Evolutionary conservation across 208 protist species (phyloP), one percentile per base, ranked within the genome.

Genomic region (Trypanosoma caninum): DNA sequence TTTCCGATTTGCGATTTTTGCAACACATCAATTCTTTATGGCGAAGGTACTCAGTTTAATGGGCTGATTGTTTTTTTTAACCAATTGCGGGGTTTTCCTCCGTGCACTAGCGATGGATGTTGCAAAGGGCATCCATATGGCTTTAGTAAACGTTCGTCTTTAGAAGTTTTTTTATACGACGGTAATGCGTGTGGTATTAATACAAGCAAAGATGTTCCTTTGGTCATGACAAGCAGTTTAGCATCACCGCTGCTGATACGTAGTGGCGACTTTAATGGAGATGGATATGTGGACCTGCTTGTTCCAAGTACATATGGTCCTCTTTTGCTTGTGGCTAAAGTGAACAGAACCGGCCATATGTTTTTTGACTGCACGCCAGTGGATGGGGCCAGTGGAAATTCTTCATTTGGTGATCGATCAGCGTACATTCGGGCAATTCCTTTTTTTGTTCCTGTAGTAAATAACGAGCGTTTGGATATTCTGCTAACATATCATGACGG

Each of bases 221-320:
- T 68, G 9, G n/a, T 22, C 31, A 64, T 73, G 59, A n/a, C 57
- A 22, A 58, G 33, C 25, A 51, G 62, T 4, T 25, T 42, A 16
- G 20, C 28, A 33, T 63, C 65, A 10, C 82, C 86, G 44, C 72
- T 84, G 2, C 8, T 89, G 22, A 47, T 90, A 28, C 82, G 82
- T 18, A 30, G 56, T 8, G 71, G 74, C 5, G 82, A 93, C 52
- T 78, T 72, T 61, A 85, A 84, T 55, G 55, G 74, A n/a, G 81
- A 91, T 65, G 61, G 82, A 18, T 64, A 76, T 16, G 53, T 56
- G 11, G 87, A 93, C 44, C 10, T 91, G 4, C 7, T 90, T 7
- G 65, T 89, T 33, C 74, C 82, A n/a, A 90, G 74, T 57, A 81
- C 72, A 56, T 64, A 67, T 20, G 80, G 84, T 2, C 80, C 82